Conservation (phyloP, 352 stramenopile species). For the Phytophthora rubi region DNA sequence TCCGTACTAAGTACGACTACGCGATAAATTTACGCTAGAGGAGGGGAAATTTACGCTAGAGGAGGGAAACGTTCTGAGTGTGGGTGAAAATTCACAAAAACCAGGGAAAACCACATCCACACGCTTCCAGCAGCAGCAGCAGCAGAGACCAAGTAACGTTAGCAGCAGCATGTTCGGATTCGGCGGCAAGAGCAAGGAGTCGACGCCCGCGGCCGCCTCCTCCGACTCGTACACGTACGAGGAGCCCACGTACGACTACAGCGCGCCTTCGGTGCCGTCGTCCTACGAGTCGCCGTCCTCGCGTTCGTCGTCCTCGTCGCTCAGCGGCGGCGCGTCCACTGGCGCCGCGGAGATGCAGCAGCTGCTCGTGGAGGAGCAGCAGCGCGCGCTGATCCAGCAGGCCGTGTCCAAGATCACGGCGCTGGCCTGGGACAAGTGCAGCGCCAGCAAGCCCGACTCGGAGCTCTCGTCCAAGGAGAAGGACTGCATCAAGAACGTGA, state of each 20-base stretch:
- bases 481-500: slow-evolving; percentile 91
- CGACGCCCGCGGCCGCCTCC: slow-evolving; percentile 52
- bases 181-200: slow-evolving; percentile 72
- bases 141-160: not conserved
- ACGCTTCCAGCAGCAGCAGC: not conserved
- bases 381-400: slow-evolving; percentile 87
- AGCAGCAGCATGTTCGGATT: slow-evolving; percentile 75
- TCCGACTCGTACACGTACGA: slow-evolving; percentile 64
- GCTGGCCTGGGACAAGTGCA: slow-evolving; percentile 91
- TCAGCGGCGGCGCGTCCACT: slow-evolving; percentile 30
- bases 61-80: not conserved
- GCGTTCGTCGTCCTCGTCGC: slow-evolving; percentile 26
- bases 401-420: slow-evolving; percentile 91
- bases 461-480: slow-evolving; percentile 83
- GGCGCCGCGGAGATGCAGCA: slow-evolving; percentile 77
- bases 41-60: no score
- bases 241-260: slow-evolving; percentile 83
- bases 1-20: no score
- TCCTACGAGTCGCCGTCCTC: slow-evolving; percentile 48
- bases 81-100: no score
- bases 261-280: slow-evolving; percentile 38
- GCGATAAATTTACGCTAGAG: no score
- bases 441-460: slow-evolving; percentile 80
- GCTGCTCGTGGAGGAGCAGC: slow-evolving; percentile 88
- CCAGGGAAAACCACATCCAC: not conserved